Evolutionary conservation across 352 stramenopile species (phyloP).

Genomic region (Phytophthora parvispora): DNA sequence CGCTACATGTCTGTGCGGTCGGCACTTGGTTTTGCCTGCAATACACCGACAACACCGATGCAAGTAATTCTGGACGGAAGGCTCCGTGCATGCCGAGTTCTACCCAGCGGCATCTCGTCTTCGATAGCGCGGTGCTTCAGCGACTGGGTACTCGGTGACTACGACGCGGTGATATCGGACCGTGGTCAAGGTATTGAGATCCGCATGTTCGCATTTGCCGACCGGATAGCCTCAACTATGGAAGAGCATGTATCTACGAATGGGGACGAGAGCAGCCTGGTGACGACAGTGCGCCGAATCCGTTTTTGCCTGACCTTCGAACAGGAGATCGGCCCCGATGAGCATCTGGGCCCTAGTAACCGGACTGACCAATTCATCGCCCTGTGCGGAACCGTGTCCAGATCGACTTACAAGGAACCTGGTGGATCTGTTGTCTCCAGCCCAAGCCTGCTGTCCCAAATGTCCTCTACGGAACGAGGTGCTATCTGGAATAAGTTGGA

Average conservation of each 20-base stretch:
- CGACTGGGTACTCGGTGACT: neutral
- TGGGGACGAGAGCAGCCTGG: neutral
- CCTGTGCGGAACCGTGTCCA: neutral
- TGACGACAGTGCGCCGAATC: neutral
- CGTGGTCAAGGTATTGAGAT: neutral
- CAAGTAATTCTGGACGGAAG: constrained; percentile 25
- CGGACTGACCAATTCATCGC: neutral
- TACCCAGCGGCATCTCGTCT: constrained; percentile 25
- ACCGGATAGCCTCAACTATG: neutral
- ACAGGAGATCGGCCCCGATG: neutral
- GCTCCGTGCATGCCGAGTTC: constrained; percentile 21
- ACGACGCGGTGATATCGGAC: neutral
- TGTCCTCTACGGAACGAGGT: neutral
- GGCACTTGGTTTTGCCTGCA: neutral
- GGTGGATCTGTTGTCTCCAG: neutral
- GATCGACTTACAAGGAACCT: neutral
- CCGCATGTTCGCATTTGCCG: neutral
- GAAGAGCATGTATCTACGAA: neutral
- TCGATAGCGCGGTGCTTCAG: neutral
- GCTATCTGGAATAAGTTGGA: neutral
- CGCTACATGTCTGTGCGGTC: neutral
- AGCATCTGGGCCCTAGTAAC: neutral
- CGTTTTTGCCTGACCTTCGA: neutral
- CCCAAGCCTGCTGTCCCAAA: neutral
- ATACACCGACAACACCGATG: neutral